Evolutionary conservation across 2,329 filamentous ascomycete genomes (phyloP).

Genomic region (Fusarium pseudonygamai): DNA sequence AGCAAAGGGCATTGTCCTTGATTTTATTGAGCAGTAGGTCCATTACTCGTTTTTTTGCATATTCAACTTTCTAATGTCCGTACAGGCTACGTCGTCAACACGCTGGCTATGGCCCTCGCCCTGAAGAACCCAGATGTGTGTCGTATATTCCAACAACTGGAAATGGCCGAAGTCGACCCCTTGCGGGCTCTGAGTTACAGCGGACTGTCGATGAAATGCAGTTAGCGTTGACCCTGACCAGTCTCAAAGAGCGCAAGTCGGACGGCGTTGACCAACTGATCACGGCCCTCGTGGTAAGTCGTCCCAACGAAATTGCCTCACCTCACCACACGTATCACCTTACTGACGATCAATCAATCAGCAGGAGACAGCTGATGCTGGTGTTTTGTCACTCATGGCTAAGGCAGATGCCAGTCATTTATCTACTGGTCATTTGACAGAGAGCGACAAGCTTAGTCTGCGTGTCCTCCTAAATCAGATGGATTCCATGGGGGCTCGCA

Average conservation of each 20-base stretch:
- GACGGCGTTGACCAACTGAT: slow-evolving; percentile 64
- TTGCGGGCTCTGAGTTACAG: slow-evolving; percentile 50
- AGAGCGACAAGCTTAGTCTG: slow-evolving; percentile 56
- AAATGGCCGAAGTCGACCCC: slow-evolving; percentile 30
- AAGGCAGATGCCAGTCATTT: slow-evolving; percentile 57
- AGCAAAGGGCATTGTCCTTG: slow-evolving; percentile 71
- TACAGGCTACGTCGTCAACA: slow-evolving; percentile 50
- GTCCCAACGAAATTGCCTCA: not conserved
- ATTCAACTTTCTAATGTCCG: slow-evolving; percentile 22
- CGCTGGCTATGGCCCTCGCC: slow-evolving; percentile 50
- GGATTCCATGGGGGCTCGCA: slow-evolving; percentile 55
- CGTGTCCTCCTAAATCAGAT: slow-evolving; percentile 59
- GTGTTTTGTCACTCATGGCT: slow-evolving; percentile 60
- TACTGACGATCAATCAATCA: slow-evolving; percentile 16
- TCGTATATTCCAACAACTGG: slow-evolving; percentile 40
- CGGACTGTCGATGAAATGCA: slow-evolving; percentile 70
- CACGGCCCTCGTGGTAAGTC: slow-evolving; percentile 70
- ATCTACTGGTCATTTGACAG: slow-evolving; percentile 50
- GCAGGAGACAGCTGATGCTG: slow-evolving; percentile 57
- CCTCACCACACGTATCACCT: slow-evolving; percentile 2
- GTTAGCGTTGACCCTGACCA: slow-evolving; percentile 70
- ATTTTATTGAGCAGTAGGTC: slow-evolving; percentile 75
- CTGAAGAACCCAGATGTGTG: slow-evolving; percentile 45
- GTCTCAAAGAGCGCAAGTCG: slow-evolving; percentile 61
- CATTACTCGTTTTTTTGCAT: not conserved